Percentiles rank a stretch among this genome's conserved stretches.
These are phyloP conservation scores for Pyrenophora seminiperda DNA, from an alignment of 2,329 filamentous ascomycete species.

Conservation along the genomic window DNA sequence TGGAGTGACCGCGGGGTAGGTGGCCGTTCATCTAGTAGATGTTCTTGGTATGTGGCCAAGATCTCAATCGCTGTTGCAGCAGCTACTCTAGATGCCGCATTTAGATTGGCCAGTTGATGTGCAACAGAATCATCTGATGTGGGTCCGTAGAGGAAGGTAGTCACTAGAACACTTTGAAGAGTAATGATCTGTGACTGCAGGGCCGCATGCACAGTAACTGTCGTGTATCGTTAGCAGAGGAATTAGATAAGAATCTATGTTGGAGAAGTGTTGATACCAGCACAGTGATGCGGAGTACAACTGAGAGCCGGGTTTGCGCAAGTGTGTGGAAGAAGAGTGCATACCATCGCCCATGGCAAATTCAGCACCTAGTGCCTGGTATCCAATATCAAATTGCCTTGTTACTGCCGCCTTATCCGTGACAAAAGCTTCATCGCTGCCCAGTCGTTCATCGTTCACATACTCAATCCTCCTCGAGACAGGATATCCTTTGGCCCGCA, in stretches of 20 bases:
- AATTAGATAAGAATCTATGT: too few relatives aligned
- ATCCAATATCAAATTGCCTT: slow-evolving; percentile 38
- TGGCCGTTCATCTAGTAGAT: slow-evolving; percentile 27
- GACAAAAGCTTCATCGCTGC: slow-evolving; percentile 36
- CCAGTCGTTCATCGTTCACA: slow-evolving; percentile 32
- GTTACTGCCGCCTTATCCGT: slow-evolving; percentile 42
- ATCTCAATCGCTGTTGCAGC: slow-evolving; percentile 37
- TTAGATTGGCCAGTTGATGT: slow-evolving; percentile 38
- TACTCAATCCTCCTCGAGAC: slow-evolving; percentile 33
- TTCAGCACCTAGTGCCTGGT: slow-evolving; percentile 33
- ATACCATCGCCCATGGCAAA: slow-evolving; percentile 45
- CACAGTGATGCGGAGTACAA: neutral
- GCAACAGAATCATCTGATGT: slow-evolving; percentile 40
- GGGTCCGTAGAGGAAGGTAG: slow-evolving; percentile 44
- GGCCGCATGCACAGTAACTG: slow-evolving; percentile 39
- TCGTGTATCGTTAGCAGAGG: neutral
- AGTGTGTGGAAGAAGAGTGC: neutral
- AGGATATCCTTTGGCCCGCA: slow-evolving; percentile 39
- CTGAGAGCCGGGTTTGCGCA: neutral
- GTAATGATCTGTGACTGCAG: slow-evolving; percentile 46
- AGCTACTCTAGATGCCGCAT: slow-evolving; percentile 39
- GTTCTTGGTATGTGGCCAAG: slow-evolving; percentile 32
- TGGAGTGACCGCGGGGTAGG: slow-evolving; percentile 23
- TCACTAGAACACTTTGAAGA: slow-evolving; percentile 40
- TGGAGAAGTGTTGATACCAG: too few relatives aligned